These are phyloP conservation scores for Trypanosoma melophagium DNA, from an alignment of 208 protist genomes.

Conservation along the genomic window DNA sequence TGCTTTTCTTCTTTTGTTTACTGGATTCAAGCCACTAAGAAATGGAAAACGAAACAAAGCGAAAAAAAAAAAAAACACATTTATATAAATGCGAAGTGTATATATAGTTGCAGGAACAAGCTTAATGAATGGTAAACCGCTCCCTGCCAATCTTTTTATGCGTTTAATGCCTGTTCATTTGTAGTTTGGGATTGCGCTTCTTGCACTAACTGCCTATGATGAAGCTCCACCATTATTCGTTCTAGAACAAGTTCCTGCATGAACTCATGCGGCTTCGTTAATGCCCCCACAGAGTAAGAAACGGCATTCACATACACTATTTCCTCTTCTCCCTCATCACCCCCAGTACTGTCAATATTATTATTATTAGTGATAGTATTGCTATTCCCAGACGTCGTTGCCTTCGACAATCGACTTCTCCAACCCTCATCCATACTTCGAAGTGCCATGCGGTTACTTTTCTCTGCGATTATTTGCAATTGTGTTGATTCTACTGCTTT, in stretches of 20 bases:
- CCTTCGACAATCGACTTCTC: no score
- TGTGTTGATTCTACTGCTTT: slow-evolving; percentile 10
- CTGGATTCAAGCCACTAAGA: no score
- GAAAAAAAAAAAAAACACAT: no score
- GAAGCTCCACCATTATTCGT: slow-evolving; percentile 18
- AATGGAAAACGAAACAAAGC: no score
- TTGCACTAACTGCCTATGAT: neutral
- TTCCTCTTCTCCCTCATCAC: slow-evolving; percentile 1
- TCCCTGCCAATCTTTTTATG: no score
- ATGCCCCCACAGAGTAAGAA: slow-evolving; percentile 6
- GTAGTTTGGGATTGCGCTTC: neutral
- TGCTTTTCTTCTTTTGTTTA: no score
- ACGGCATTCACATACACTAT: slow-evolving; percentile 18
- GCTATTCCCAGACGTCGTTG: no score
- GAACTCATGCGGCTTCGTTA: slow-evolving; percentile 4
- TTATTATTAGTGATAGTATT: neutral
- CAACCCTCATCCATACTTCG: slow-evolving; percentile 8
- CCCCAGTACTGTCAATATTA: neutral
- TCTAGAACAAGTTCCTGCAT: slow-evolving; percentile 28
- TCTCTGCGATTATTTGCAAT: neutral
- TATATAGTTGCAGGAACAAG: no score
- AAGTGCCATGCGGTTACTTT: neutral
- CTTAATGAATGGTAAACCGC: no score
- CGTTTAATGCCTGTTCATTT: neutral
- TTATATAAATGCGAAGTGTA: no score